A percentile compares a stretch with the other conserved stretches of the same genome.
Conservation (phyloP, 2,329 filamentous ascomycete species). For the Orbilia ellipsospora region DNA sequence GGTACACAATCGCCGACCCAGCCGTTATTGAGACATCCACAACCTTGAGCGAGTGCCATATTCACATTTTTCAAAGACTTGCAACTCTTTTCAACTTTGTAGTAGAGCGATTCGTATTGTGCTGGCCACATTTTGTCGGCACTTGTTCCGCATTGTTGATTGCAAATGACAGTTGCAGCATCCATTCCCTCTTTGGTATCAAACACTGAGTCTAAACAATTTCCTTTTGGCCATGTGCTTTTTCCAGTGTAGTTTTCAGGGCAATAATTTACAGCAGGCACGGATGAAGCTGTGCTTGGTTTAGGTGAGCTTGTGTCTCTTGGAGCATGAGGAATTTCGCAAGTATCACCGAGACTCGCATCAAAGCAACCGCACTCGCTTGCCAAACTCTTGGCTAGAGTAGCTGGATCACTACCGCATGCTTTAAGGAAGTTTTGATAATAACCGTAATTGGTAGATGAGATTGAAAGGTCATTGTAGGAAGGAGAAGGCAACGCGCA, state of each 20-base stretch:
- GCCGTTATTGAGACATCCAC: constrained; percentile 42
- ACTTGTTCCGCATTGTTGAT: constrained; percentile 18
- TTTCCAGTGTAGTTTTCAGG: constrained; percentile 14
- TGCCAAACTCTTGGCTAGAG: neutral
- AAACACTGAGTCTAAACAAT: constrained; percentile 31
- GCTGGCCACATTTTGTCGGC: constrained; percentile 20
- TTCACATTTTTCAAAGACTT: neutral
- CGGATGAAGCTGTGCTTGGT: neutral
- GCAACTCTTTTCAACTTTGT: constrained; percentile 7
- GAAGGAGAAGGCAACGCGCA: neutral
- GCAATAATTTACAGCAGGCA: constrained; percentile 8
- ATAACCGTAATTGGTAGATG: neutral
- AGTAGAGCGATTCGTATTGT: neutral
- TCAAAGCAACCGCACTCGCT: constrained; percentile 5
- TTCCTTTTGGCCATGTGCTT: constrained; percentile 23
- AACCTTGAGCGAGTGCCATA: constrained; percentile 26
- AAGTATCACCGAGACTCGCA: constrained; percentile 3
- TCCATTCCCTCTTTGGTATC: constrained; percentile 6
- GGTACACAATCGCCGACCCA: constrained; percentile 22
- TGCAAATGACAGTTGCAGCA: constrained; percentile 17
- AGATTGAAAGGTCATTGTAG: neutral
- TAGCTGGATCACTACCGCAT: neutral
- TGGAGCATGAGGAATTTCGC: constrained; percentile 6
- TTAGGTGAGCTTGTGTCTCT: neutral
- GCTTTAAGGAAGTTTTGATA: neutral